Evolutionary conservation across 2,329 filamentous ascomycete species (phyloP).

Genomic region (Phialophora chinensis): DNA sequence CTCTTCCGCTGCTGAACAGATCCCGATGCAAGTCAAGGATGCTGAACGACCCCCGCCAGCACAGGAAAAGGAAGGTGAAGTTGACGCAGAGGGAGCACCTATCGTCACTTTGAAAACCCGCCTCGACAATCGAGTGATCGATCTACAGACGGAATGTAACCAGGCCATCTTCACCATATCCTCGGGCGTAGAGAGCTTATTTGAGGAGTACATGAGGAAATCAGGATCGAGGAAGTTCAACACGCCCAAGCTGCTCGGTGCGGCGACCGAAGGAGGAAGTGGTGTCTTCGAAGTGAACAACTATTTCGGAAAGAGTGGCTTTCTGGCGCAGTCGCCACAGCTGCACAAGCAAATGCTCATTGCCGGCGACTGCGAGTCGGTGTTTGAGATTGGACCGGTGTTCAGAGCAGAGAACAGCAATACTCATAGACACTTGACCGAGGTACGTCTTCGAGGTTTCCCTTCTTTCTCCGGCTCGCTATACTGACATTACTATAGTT

Average conservation of each 20-base stretch:
- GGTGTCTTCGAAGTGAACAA: slow-evolving; percentile 83
- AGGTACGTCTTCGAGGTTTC: slow-evolving; percentile 48
- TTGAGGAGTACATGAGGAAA: slow-evolving; percentile 77
- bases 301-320: slow-evolving; percentile 85
- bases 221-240: slow-evolving; percentile 83
- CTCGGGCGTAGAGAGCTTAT: slow-evolving; percentile 70
- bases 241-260: slow-evolving; percentile 85
- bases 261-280: slow-evolving; percentile 88
- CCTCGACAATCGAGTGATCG: slow-evolving; percentile 89
- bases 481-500: slow-evolving; percentile 46
- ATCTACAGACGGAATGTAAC: slow-evolving; percentile 88
- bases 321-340: slow-evolving; percentile 68
- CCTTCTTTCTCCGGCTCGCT: slow-evolving; percentile 26
- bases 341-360: slow-evolving; percentile 74
- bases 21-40: slow-evolving; percentile 66
- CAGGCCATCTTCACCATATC: slow-evolving; percentile 81
- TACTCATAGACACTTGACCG: slow-evolving; percentile 69
- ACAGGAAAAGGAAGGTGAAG: slow-evolving; percentile 53
- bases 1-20: slow-evolving; percentile 64
- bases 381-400: slow-evolving; percentile 70
- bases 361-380: slow-evolving; percentile 66
- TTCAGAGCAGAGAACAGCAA: slow-evolving; percentile 73
- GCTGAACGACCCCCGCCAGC: slow-evolving; percentile 56
- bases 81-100: slow-evolving; percentile 63
- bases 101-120: slow-evolving; percentile 82